Base-by-base conservation (phyloP, 2,329 filamentous ascomycete species). In the Xylariaceae sp. region DNA sequence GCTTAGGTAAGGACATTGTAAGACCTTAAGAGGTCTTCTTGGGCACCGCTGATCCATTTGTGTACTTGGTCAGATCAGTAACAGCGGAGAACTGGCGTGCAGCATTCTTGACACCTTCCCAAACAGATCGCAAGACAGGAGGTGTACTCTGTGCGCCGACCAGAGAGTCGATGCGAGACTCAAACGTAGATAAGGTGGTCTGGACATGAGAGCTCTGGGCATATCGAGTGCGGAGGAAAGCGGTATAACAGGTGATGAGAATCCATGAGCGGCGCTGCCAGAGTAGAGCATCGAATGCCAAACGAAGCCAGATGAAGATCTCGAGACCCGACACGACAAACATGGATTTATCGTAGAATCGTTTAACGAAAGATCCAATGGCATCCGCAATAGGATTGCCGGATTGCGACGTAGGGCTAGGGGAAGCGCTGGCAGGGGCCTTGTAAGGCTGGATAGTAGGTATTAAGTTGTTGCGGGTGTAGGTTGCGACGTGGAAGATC, bases 301-400 rank as follows among this genome's bases (percentile, higher is more conserved):
- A 79, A 70, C 95, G 91, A 75, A 89, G 79, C 88, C 93, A 96
- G 57, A 98, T 86, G 41, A 84, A 77, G 65, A 98, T 91, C 79
- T 99, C 95, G 56, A 99, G 89, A 45, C 82, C 80, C 40, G 93
- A 89, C 29, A 99, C 95, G 59, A 98, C 80, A 55, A 89, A 90
- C 95, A 99, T 99, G 75, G 91, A 96, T 59, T 85, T 79, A 74
- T 99, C 95, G 73, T 99, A 99, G 84, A 98, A 97, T 73, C 92
- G 86, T 86, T 98, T 98, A 74, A 99, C 92, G 70, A 99, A 99
- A 69, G 83, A 83, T 66, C 92, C 92, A 74, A 99, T 96, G 65
- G 82, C 84, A 60, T 97, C 92, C 51, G 90, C 88, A 54, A 92
- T 76, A 43, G 87, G 86, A 74, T 81, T 83, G 65, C 76, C 77